Base-by-base conservation (phyloP, 2,329 filamentous ascomycete species). In the Calonectria henricotiae region DNA sequence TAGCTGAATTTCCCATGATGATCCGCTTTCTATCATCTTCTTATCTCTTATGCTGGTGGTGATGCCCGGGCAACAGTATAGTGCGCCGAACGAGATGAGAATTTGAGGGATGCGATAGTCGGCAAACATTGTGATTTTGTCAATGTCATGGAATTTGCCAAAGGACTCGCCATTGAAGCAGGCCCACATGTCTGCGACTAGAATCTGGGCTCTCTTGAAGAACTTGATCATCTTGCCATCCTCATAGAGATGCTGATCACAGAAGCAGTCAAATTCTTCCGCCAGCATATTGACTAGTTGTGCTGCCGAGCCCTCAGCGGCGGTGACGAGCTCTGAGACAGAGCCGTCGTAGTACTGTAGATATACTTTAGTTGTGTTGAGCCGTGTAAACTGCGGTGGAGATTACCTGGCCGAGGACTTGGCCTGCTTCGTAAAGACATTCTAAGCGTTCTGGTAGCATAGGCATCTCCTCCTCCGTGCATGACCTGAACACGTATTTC, bases 61-160 rank as follows among this genome's bases (percentile, higher is more conserved):
- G 51, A 99, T 85, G 0, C 91, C 88, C 0, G 96, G 96, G 73
- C 93, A 95, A 83, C 96, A 98, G 77, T 89, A 90, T 61, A 99
- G 84, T 68, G 95, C 96, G 20, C 94, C 93, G 51, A 98, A 86
- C 11, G 91, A 90, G 77, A 95, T 91, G 39, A 99, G 88, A 76
- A 98, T 96, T 83, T 99, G 96, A 15, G 97, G 97, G 65, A 99
- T 92, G 49, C 96, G 93, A 80, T 99, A 99, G 84, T 99, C 96
- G 79, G 96, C 95, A 85, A 99, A 99, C 92, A 98, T 98, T 71
- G 96, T 99, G 77, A 99, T 93, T 80, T 95, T 94, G 83, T 96
- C 93, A 76, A 99, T 98, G 80, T 99, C 96, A 68, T 90, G 80
- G 82, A 99, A 99, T 32, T 88, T 86, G 37, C 96, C 97, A 78